These are phyloP conservation scores for Phytophthora parvispora DNA, from an alignment of 352 stramenopile species.

Conservation along the genomic window DNA sequence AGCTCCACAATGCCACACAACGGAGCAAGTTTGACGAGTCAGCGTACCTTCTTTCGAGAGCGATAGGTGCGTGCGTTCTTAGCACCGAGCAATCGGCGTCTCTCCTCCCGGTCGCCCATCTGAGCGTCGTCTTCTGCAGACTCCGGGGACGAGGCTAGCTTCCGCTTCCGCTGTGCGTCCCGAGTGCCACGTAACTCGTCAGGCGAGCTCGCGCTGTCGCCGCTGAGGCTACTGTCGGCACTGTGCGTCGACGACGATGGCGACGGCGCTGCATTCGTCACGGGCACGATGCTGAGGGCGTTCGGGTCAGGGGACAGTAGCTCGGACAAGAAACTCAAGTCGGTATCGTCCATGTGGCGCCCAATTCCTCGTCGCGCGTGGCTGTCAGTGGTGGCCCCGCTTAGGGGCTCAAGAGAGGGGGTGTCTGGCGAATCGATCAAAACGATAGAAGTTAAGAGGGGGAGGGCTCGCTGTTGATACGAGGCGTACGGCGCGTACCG, in stretches of 20 bases:
- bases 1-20: neutral
- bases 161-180: conserved; percentile 1
- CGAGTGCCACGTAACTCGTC: neutral
- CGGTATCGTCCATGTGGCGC: conserved; percentile 20
- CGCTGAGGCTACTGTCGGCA: neutral
- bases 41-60: conserved; percentile 50
- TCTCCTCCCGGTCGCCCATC: conserved; percentile 30
- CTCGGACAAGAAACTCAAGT: conserved; percentile 58
- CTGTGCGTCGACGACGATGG: conserved; percentile 10
- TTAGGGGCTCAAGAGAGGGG: neutral
- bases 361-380: neutral
- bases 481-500: neutral
- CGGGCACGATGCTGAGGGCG: conserved; percentile 12
- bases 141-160: neutral
- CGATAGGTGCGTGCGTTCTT: conserved; percentile 54
- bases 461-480: neutral
- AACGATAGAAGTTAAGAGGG: neutral
- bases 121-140: neutral
- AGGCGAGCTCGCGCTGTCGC: neutral
- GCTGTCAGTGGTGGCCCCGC: neutral
- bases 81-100: conserved; percentile 38
- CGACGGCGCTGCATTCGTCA: neutral
- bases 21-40: neutral
- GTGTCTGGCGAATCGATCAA: neutral
- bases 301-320: conserved; percentile 53